Conservation (phyloP, 208 protist species). For the Trichomonas vaginalis region DNA sequence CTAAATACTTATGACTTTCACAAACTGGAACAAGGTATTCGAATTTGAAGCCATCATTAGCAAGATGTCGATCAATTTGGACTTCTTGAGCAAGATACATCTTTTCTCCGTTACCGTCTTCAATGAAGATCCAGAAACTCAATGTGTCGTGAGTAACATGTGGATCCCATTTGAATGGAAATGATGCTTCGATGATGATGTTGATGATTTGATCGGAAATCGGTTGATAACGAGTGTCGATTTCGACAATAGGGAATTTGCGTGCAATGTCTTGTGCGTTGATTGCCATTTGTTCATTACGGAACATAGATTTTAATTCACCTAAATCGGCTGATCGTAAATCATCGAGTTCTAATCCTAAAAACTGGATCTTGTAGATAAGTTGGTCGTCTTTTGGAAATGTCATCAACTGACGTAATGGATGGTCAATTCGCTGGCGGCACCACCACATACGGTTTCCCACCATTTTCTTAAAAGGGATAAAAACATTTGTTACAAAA, state of each 20-base stretch:
- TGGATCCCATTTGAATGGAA: not conserved
- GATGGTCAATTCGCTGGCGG: not conserved
- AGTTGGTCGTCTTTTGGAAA: not conserved
- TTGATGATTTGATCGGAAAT: not conserved
- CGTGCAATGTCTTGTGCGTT: not conserved
- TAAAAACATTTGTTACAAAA: not conserved
- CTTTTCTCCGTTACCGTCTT: not conserved
- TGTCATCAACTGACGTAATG: not conserved
- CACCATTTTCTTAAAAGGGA: not conserved
- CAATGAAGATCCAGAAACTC: not conserved
- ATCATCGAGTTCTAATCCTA: not conserved
- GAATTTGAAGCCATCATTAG: not conserved
- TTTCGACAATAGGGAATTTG: not conserved
- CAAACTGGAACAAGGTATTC: not conserved
- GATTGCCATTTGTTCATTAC: not conserved
- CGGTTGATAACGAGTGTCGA: not conserved
- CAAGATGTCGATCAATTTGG: not conserved
- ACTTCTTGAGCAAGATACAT: conserved; percentile 10
- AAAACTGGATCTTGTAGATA: not conserved
- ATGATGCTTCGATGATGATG: not conserved
- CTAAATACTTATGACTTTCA: not conserved
- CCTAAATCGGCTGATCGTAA: not conserved
- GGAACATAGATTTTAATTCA: not conserved
- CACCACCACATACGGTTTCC: not conserved
- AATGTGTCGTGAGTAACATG: not conserved